phyloP scores from a whole-genome alignment of 23 red algal species.

The Gracilaria gracilis region DNA sequence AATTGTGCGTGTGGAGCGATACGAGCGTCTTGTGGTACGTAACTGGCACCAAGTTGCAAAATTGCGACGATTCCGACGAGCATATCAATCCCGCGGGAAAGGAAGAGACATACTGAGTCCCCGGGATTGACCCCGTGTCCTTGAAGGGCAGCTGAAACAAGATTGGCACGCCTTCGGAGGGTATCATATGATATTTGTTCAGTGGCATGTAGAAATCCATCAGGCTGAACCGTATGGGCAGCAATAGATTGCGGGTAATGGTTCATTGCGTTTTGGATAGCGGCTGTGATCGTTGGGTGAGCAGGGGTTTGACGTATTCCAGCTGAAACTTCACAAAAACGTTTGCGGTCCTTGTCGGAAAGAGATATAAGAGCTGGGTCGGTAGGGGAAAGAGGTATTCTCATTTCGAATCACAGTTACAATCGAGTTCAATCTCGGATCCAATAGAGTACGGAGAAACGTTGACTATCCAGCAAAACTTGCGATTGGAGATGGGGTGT shows the following conservation, averaged over 20 bases:
- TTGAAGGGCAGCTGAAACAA: constrained; percentile 8
- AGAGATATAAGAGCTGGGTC: constrained; percentile 32
- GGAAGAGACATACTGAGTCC: constrained; percentile 46
- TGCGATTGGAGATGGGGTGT: too few species aligned
- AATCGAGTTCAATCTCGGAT: neutral
- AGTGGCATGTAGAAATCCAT: constrained; percentile 18
- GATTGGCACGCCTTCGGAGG: constrained; percentile 2
- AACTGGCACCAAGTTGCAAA: constrained; percentile 35
- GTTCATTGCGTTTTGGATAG: neutral
- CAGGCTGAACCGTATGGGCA: neutral
- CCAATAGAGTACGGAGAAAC: neutral
- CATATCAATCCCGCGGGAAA: constrained; percentile 36
- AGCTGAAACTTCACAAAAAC: constrained; percentile 31
- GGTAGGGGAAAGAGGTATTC: neutral
- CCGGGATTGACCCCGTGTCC: constrained; percentile 1
- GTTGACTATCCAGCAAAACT: too few species aligned
- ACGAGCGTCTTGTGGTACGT: constrained; percentile 49
- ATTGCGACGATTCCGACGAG: constrained; percentile 41
- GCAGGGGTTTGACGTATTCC: neutral
- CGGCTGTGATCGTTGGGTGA: constrained; percentile 8
- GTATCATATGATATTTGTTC: constrained; percentile 3
- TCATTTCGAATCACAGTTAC: neutral
- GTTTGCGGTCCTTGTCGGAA: neutral
- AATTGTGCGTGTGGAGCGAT: constrained; percentile 35
- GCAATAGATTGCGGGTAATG: constrained; percentile 13